phyloP scores from a whole-genome alignment of 495 filamentous ascomycete species.

The Penicillium subrubescens region DNA sequence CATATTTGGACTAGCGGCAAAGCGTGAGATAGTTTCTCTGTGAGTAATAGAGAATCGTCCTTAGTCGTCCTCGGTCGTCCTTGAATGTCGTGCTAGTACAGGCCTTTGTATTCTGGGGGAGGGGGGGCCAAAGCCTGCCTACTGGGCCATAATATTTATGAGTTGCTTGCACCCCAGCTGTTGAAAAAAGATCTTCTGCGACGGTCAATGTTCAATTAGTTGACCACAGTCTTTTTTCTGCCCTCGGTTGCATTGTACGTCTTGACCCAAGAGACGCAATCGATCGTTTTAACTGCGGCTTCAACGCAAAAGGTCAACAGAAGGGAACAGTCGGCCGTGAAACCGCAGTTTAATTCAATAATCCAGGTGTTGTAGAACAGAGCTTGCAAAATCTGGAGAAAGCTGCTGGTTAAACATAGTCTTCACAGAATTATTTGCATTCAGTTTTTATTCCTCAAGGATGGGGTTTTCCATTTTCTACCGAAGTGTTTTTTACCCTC shows the following conservation, averaged over 20 bases:
- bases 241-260: conserved; percentile 1
- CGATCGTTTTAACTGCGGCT: not conserved
- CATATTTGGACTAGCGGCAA: no score
- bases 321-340: not conserved
- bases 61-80: no score
- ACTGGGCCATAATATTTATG: no score
- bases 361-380: conserved; percentile 1
- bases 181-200: not conserved
- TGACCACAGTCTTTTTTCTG: not conserved
- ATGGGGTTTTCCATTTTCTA: no score
- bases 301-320: conserved; percentile 1
- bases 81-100: no score
- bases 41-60: no score
- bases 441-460: not conserved
- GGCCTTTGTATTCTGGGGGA: no score
- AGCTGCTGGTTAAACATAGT: conserved; percentile 1
- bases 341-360: conserved; percentile 4
- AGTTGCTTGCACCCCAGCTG: no score
- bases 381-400: not conserved
- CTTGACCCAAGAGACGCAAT: not conserved
- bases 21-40: no score
- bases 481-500: no score
- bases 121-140: no score
- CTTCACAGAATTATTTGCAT: conserved; percentile 1
- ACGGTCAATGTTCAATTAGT: not conserved